Conservation (phyloP, 2,329 filamentous ascomycete species). For the Fusarium chuoi region DNA sequence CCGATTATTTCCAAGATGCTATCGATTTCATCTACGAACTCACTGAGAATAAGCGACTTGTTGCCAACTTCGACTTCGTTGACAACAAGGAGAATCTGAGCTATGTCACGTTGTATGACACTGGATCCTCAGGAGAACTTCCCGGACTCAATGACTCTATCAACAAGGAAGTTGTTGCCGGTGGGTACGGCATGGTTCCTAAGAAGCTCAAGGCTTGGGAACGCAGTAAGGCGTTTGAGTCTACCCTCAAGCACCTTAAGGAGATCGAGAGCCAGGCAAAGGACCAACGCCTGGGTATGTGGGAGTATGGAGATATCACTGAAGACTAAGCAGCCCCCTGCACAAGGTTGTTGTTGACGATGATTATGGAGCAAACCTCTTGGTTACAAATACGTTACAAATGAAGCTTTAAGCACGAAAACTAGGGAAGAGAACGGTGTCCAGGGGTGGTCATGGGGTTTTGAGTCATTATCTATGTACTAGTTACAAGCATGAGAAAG, state of each 20-base stretch:
- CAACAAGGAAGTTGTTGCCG: slow-evolving; percentile 86
- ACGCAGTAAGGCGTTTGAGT: slow-evolving; percentile 72
- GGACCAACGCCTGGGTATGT: slow-evolving; percentile 84
- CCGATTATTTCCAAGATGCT: slow-evolving; percentile 86
- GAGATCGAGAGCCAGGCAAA: slow-evolving; percentile 83
- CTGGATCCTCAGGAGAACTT: slow-evolving; percentile 66
- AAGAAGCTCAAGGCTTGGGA: slow-evolving; percentile 94
- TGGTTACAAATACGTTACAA: slow-evolving; percentile 25
- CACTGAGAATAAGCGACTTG: slow-evolving; percentile 79
- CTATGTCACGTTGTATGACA: slow-evolving; percentile 90
- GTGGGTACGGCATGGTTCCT: slow-evolving; percentile 90
- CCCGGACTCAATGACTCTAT: slow-evolving; percentile 77
- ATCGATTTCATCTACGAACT: slow-evolving; percentile 79
- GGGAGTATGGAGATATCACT: slow-evolving; percentile 97
- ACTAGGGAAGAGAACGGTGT: slow-evolving; percentile 25
- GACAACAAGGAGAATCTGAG: slow-evolving; percentile 81
- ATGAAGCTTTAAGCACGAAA: slow-evolving; percentile 12
- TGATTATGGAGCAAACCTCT: slow-evolving; percentile 12
- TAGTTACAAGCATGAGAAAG: slow-evolving; percentile 5
- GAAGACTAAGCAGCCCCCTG: slow-evolving; percentile 72
- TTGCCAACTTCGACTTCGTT: slow-evolving; percentile 90
- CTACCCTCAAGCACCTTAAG: slow-evolving; percentile 77
- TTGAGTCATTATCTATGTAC: slow-evolving; percentile 15
- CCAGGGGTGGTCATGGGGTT: neutral
- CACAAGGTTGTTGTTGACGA: neutral